Percentiles rank a stretch among this genome's conserved stretches.
These are phyloP conservation scores for Glomus cerebriforme DNA, from an alignment of 192 early-diverging fungal genomes.

Conservation along the genomic window DNA sequence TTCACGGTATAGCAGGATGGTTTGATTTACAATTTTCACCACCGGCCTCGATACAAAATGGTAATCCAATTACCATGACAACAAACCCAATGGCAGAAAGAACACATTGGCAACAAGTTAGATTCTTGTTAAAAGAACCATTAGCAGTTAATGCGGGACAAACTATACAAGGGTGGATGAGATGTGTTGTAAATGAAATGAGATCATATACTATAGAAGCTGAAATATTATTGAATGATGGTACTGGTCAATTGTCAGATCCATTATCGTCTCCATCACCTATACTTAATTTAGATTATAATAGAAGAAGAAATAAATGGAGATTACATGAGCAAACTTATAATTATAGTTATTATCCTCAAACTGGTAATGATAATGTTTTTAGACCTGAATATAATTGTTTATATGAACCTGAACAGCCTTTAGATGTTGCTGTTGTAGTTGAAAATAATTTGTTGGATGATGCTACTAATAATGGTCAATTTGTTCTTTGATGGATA, in stretches of 20 bases:
- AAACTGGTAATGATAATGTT: conserved; percentile 37
- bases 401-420: conserved; percentile 55
- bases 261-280: conserved; percentile 45
- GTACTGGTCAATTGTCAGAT: conserved; percentile 47
- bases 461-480: conserved; percentile 2
- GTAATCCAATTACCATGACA: conserved; percentile 74
- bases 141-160: conserved; percentile 93
- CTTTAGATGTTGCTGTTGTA: conserved; percentile 14
- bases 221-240: conserved; percentile 63
- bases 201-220: conserved; percentile 87
- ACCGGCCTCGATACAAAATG: conserved; percentile 45
- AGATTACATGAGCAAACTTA: conserved; percentile 91
- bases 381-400: conserved; percentile 61
- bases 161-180: conserved; percentile 80
- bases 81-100: conserved; percentile 83
- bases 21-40: conserved; percentile 89
- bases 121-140: conserved; percentile 91
- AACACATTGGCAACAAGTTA: conserved; percentile 99
- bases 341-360: conserved; percentile 69
- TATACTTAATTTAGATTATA: conserved; percentile 45
- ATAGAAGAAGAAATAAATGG: conserved; percentile 75
- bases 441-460: conserved; percentile 19
- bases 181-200: conserved; percentile 85
- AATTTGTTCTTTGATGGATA: conserved; percentile 7
- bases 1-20: conserved; percentile 97